These are phyloP conservation scores for Hypoxylon trugodes DNA, from an alignment of 495 filamentous ascomycete genomes.

Conservation along the genomic window DNA sequence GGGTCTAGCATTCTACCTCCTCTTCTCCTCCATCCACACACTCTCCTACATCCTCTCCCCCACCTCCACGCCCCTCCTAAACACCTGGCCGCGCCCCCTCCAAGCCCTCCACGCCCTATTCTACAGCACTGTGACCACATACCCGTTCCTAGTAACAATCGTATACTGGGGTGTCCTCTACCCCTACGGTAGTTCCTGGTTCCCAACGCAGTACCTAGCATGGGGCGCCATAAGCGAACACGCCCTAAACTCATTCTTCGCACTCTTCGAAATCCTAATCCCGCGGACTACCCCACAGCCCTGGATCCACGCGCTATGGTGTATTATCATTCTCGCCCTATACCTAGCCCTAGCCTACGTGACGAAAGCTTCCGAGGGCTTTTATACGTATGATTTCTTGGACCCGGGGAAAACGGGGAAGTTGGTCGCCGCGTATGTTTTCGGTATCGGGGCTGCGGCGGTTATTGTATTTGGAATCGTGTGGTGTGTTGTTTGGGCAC, in stretches of 20 bases:
- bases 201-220: constrained; percentile 55
- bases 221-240: constrained; percentile 84
- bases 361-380: constrained; percentile 70
- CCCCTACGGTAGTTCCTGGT: constrained; percentile 55
- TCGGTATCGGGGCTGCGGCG: constrained; percentile 71
- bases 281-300: constrained; percentile 67
- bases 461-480: constrained; percentile 69
- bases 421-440: constrained; percentile 62
- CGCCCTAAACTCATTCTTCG: constrained; percentile 74
- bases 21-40: constrained; percentile 70
- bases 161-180: constrained; percentile 71
- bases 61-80: constrained; percentile 62
- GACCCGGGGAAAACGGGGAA: constrained; percentile 57
- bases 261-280: constrained; percentile 74
- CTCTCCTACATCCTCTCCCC: constrained; percentile 66
- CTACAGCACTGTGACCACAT: constrained; percentile 72
- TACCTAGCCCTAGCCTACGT: constrained; percentile 81
- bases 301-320: constrained; percentile 62
- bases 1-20: constrained; percentile 81
- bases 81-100: constrained; percentile 66
- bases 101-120: constrained; percentile 71
- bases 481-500: constrained; percentile 54
- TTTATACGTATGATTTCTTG: constrained; percentile 80
- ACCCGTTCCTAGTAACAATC: constrained; percentile 72
- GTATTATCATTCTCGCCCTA: constrained; percentile 69